Base-by-base conservation (phyloP, 129 eudicot genomes). In the Tagetes patula region DNA sequence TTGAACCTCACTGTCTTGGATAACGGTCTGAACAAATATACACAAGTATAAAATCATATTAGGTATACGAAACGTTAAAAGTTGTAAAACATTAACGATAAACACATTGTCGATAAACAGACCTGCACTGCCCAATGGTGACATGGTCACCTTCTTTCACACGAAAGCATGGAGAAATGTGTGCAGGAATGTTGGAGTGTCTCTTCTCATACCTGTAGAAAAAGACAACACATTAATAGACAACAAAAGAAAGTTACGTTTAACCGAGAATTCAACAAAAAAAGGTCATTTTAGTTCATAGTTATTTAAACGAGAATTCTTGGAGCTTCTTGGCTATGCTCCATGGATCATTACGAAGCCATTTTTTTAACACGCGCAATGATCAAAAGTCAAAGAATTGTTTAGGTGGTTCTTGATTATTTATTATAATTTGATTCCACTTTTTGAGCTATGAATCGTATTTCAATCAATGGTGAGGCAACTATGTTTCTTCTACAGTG, bases 1-100 rank as follows among this genome's bases (percentile, higher is more conserved):
- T 85, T 85, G 75, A 85, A 85, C 79, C 89, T 82, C 75, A 85
- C 89, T 0, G 89, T 85, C 86, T 85, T 85, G 42, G 89, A 65
- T 37, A 65, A 8, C 3, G 70, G 70, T 65, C 70, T 65, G 36
- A 65, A 2, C 50, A 65, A 14, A 40, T 14, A 37, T 5, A 12
- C 2, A 49, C 8, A 14, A 8, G 0, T 3, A 27, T 9, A 46
- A 46, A 69, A 69, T 37, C 8, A 38, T 1, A 48, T 71, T 0
- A 59, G 3, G 12, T 13, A 36, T 5, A 10, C 14, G 2, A 47
- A 67, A 67, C 2, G 3, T 32, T 2, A 30, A 68, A 46, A 12
- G 3, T 59, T 59, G 41, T 59, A 33, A n/a, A 13, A 31, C 2
- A 30, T 0, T 0, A 0, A 8, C 11, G 8, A 3, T 0, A 10